Conservation (phyloP, 352 stramenopile species). For the Blastocystis sp. region DNA sequence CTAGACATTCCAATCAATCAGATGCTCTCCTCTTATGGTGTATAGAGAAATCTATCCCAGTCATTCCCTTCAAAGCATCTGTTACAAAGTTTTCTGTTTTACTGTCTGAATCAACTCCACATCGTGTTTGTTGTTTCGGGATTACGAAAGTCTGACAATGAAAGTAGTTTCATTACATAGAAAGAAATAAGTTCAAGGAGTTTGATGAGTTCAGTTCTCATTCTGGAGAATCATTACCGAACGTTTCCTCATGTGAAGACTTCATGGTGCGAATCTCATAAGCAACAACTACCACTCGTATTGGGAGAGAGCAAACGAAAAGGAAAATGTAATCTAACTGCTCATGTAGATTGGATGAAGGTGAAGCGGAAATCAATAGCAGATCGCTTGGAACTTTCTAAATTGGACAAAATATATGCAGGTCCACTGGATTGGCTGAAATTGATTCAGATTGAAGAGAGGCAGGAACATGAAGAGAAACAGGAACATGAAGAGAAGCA, state of each 20-base stretch:
- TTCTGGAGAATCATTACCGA: conserved; percentile 9
- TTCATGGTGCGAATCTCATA: neutral
- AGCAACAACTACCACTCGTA: neutral
- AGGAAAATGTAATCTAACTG: neutral
- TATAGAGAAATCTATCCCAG: neutral
- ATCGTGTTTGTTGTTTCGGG: neutral
- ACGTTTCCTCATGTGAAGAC: neutral
- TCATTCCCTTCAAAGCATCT: neutral
- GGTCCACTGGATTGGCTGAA: neutral
- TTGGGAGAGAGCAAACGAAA: neutral
- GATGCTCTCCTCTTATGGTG: neutral
- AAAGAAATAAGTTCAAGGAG: conserved; percentile 12
- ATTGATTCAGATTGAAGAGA: neutral
- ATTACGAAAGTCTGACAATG: neutral
- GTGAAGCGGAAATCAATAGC: neutral
- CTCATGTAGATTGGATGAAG: neutral
- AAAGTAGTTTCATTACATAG: neutral
- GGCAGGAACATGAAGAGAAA: neutral
- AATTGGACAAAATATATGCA: neutral
- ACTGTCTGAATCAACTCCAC: neutral
- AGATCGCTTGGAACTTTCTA: neutral
- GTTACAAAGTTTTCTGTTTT: neutral
- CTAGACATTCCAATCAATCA: neutral
- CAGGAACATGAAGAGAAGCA: neutral
- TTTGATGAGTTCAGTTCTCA: neutral